Evolutionary conservation across 257 asterid species (phyloP).

Genomic region (Schizonepeta tenuifolia): DNA sequence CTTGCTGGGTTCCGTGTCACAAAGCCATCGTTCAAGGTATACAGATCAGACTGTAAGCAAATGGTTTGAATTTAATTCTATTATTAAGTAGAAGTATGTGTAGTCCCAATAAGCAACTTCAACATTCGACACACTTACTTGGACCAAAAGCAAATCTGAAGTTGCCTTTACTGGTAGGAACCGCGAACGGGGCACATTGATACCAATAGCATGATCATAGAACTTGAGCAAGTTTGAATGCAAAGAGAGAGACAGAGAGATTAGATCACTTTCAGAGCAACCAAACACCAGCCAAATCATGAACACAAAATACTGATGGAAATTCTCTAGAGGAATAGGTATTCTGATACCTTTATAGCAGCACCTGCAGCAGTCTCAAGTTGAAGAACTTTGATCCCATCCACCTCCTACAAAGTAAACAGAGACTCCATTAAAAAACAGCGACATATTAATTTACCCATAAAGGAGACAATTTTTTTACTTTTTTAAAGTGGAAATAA

Average conservation of each 20-base stretch:
- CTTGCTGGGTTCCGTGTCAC: constrained; percentile 85
- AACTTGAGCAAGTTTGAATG: constrained; percentile 44
- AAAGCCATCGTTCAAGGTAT: constrained; percentile 81
- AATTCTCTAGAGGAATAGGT: constrained; percentile 6
- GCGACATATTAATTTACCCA: constrained; percentile 8
- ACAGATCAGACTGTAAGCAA: constrained; percentile 86
- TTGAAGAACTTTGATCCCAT: constrained; percentile 93
- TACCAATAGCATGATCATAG: constrained; percentile 91
- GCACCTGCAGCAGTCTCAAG: constrained; percentile 99
- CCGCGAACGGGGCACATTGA: constrained; percentile 93
- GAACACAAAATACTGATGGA: not conserved
- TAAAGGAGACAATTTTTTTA: constrained; percentile 42
- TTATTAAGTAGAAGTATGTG: constrained; percentile 16
- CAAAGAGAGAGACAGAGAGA: constrained; percentile 7
- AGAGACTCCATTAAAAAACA: constrained; percentile 17
- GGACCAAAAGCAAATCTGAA: constrained; percentile 94
- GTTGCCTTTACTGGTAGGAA: constrained; percentile 98
- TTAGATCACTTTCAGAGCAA: not conserved
- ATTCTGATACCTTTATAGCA: constrained; percentile 76
- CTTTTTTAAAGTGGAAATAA: not conserved
- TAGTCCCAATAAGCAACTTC: not conserved
- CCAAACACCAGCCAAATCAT: constrained; percentile 7
- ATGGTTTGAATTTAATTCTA: constrained; percentile 30
- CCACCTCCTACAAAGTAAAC: constrained; percentile 71
- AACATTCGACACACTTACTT: constrained; percentile 54